Conservation (phyloP, 352 stramenopile genomes). For the Thraustochytrium striatum region DNA sequence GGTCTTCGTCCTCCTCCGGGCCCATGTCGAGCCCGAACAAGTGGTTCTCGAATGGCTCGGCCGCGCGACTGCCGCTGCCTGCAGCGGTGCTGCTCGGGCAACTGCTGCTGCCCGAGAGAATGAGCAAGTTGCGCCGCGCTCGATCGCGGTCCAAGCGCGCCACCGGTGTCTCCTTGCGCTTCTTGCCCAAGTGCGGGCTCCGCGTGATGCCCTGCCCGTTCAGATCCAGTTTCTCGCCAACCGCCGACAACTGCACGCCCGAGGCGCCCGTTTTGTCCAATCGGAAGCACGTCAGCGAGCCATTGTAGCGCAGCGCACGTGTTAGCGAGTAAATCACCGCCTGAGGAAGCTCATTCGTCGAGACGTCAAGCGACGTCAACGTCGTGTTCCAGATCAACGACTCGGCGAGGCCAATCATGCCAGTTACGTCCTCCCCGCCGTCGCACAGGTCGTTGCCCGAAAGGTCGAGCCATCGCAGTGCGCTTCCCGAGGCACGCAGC, state of each 20-base stretch:
- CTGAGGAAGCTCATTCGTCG: neutral
- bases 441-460: neutral
- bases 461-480: neutral
- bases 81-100: neutral
- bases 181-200: constrained; percentile 16
- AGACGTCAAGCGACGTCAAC: neutral
- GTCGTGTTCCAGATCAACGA: constrained; percentile 40
- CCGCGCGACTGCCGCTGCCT: neutral
- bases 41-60: neutral
- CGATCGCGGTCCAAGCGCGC: neutral
- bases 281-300: neutral
- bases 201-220: neutral
- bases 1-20: no score
- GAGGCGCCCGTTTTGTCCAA: neutral
- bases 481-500: neutral
- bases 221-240: constrained; percentile 2
- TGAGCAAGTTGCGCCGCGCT: neutral
- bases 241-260: neutral
- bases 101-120: neutral
- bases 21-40: no score
- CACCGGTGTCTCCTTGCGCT: neutral
- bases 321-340: neutral
- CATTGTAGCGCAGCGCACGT: constrained; percentile 27
- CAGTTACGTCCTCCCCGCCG: neutral
- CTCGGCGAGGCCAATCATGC: constrained; percentile 13